Percentiles rank a stretch among this genome's conserved stretches.
Conservation (phyloP, 2,329 filamentous ascomycete genomes). For the Colletotrichum shisoi region DNA sequence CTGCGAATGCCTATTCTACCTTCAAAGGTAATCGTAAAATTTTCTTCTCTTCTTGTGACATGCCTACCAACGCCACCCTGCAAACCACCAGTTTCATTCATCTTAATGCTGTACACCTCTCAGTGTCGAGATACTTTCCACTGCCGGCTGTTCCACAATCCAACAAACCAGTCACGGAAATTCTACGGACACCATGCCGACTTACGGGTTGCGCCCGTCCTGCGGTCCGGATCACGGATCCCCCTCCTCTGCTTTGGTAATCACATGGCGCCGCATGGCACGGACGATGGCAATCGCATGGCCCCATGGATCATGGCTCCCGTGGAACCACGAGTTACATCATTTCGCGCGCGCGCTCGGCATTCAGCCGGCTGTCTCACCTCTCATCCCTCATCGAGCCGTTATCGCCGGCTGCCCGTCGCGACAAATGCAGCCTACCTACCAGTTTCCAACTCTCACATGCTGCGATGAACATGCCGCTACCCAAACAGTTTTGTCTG, state of each 20-base stretch:
- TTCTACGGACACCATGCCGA: too few species aligned
- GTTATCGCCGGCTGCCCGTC: slow-evolving; percentile 1
- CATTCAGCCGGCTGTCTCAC: not conserved
- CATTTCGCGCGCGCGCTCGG: slow-evolving; percentile 9
- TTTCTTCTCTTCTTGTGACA: too few species aligned
- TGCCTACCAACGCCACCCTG: not conserved
- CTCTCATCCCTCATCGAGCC: slow-evolving; percentile 7
- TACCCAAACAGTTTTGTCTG: not conserved
- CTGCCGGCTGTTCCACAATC: slow-evolving; percentile 4
- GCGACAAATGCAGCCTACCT: not conserved
- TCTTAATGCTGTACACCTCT: slow-evolving; percentile 7
- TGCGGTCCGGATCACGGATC: not conserved
- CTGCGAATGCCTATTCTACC: too few species aligned
- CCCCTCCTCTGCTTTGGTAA: slow-evolving; percentile 6
- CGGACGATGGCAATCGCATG: slow-evolving; percentile 17
- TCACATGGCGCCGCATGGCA: slow-evolving; percentile 29
- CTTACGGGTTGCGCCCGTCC: too few species aligned
- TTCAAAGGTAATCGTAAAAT: too few species aligned
- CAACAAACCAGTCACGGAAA: not conserved
- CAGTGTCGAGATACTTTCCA: not conserved
- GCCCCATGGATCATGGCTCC: slow-evolving; percentile 35
- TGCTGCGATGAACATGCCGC: slow-evolving; percentile 28
- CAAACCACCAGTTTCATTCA: slow-evolving; percentile 4
- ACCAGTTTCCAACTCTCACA: slow-evolving; percentile 4
- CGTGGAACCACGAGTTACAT: slow-evolving; percentile 22